Base-by-base conservation (phyloP, 208 protist genomes). In the Perkinsela sp. region DNA sequence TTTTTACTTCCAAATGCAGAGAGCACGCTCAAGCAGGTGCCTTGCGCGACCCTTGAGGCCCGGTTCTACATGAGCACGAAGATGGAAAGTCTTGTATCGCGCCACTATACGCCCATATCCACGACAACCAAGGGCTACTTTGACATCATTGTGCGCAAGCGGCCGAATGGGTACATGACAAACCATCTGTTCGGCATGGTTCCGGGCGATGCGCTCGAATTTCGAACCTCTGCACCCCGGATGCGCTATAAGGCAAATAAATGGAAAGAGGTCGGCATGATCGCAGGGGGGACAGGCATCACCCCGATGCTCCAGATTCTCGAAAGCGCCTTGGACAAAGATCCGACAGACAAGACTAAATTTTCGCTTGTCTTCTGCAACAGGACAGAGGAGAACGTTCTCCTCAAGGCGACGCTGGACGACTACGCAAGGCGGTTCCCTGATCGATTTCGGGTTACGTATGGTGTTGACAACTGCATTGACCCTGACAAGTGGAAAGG, bases 301-400 rank as follows among this genome's bases (percentile, higher is more conserved):
- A 93, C 88, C 71, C 88, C 90, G 0, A 83, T 93, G 71, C 75
- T 92, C 32, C 90, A 94, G 78, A 85, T 93, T 72, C 78, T 90
- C 69, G 79, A 83, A 67, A 85, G 81, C 72, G 83, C 85, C 31
- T 75, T 90, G 30, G 83, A 90, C 48, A 85, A 22, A n/a, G n/a
- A 75, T 28, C 76, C 77, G 29, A 75, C 82, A 15, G 88, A 93
- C 78, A 83, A 72, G 32, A 93, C 87, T 15, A 82, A 88, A 77
- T 57, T 93, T 13, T 77, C 67, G 31, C 72, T 93, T 32, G 71
- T 94, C 0, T 94, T 88, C 71, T 87, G 83, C 72, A 93, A 93
- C 78, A 75, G 83, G 72, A 83, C 84, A 1, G 88, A 92, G 77
- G 81, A 90, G 67, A 88, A 93, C 75, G 93, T 95, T 67, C 77